Percentiles rank a stretch among this genome's conserved stretches.
Conservation (phyloP, 306 rosid species). For the Quercus glauca region DNA sequence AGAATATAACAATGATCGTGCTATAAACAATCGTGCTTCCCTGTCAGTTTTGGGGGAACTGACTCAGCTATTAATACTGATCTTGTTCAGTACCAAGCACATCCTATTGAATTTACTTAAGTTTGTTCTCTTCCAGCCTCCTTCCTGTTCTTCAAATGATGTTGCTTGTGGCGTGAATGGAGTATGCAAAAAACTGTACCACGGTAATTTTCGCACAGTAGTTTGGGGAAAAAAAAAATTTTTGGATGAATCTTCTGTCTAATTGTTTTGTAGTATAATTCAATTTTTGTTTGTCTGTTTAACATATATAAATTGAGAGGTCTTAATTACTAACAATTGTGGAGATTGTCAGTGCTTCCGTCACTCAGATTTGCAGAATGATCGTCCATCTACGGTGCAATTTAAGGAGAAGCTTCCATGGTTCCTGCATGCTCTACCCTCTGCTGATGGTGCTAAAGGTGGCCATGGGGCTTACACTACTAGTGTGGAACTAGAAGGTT, state of each 20-base stretch:
- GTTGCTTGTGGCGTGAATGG: conserved; percentile 66
- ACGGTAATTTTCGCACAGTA: conserved; percentile 55
- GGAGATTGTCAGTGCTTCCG: conserved; percentile 75
- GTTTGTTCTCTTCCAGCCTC: conserved; percentile 57
- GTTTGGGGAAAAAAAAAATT: conserved; percentile 2
- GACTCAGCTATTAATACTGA: background rate
- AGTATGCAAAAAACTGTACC: conserved; percentile 88
- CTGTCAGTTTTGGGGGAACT: background rate
- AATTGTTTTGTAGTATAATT: background rate
- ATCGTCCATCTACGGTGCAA: conserved; percentile 80
- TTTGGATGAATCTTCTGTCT: conserved; percentile 5
- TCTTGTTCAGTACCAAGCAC: background rate
- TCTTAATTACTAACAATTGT: conserved; percentile 20
- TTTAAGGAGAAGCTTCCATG: conserved; percentile 91
- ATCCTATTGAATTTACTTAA: conserved; percentile 28
- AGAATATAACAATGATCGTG: background rate
- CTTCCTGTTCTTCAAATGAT: conserved; percentile 74
- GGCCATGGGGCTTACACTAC: conserved; percentile 98
- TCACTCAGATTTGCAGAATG: conserved; percentile 65
- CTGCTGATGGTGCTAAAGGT: conserved; percentile 98
- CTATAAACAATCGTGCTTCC: background rate
- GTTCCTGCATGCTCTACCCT: conserved; percentile 91
- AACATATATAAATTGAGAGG: conserved; percentile 21
- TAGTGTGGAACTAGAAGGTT: conserved; percentile 91
- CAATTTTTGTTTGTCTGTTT: background rate